A percentile compares a stretch with the other conserved stretches of the same genome.
Conservation (phyloP, 768 basidiomycete species). For the Boletus rex-veris region DNA sequence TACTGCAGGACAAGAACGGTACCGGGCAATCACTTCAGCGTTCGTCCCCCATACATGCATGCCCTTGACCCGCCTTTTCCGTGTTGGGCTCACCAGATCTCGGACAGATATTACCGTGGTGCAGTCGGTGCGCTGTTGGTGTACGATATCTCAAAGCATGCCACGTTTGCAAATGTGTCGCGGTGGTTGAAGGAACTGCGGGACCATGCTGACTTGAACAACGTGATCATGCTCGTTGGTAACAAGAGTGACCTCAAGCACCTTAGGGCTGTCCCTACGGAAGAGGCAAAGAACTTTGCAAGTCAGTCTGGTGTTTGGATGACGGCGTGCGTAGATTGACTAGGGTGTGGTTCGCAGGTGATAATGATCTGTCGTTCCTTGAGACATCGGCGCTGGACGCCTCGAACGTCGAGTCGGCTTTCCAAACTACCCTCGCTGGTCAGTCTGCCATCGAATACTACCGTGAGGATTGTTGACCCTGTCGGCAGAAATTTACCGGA, state of each 20-base stretch:
- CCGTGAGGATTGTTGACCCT: constrained; percentile 1
- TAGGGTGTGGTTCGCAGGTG: constrained; percentile 46
- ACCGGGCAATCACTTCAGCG: constrained; percentile 97
- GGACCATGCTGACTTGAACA: constrained; percentile 91
- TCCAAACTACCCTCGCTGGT: constrained; percentile 96
- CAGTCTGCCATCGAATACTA: constrained; percentile 20
- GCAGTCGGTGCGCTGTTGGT: constrained; percentile 91
- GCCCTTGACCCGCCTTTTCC: neutral
- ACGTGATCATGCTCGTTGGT: constrained; percentile 93
- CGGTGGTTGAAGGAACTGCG: constrained; percentile 97
- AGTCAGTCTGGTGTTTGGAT: constrained; percentile 46
- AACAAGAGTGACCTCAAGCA: constrained; percentile 99
- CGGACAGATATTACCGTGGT: constrained; percentile 88
- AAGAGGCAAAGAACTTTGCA: constrained; percentile 91
- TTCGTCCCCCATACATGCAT: constrained; percentile 33
- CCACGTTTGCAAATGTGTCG: constrained; percentile 90
- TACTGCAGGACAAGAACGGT: constrained; percentile 97
- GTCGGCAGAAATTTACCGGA: constrained; percentile 87
- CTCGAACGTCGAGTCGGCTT: constrained; percentile 95
- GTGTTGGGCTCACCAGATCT: neutral
- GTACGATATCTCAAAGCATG: constrained; percentile 92
- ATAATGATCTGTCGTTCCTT: constrained; percentile 91
- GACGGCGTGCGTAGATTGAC: neutral
- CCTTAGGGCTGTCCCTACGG: constrained; percentile 91
- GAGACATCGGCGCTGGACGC: constrained; percentile 99